Base-by-base conservation (phyloP, 176 grass and related monocot genomes). In the Secale cereale region DNA sequence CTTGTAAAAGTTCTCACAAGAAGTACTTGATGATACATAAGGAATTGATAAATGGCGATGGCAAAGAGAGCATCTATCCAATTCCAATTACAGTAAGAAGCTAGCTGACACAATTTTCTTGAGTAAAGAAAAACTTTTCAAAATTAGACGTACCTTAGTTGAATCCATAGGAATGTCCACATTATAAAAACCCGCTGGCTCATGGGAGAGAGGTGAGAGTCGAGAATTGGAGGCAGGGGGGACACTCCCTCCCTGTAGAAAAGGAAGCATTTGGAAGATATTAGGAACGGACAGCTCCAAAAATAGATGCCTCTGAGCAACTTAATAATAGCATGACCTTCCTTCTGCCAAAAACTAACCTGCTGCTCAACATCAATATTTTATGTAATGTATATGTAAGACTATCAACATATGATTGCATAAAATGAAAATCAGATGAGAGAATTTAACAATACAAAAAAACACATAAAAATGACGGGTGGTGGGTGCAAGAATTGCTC, bases 121-220 rank as follows among this genome's bases (percentile, higher is more conserved):
- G 23, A 52, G 63, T 54, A 23, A 40, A 23, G 35, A 78, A 50
- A 40, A 65, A 23, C 45, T 70, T 84, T 8, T 56, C 4, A 27
- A 26, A 91, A 54, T 22, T 68, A 37, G 19, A 65, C 77, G 10
- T 87, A 99, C 97, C 88, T 99, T 99, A 29, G 86, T 64, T 25
- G 90, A 86, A 40, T 99, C 97, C 23, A 97, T 80, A 82, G 97
- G 97, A 86, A 99, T 96, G 78, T 94, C 91, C 72, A 97, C 84
- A 88, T 91, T 94, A 64, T 99, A 99, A 67, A 99, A 99, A 90
- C 91, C 97, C 61, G 97, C 94, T 28, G 94, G 94, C 82, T 99
- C 94, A 8, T 94, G 92, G 36, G 97, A 89, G 45, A 99, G 86
- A 37, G 97, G 97, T 82, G 92, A 89, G 31, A 99, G 94, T 14